Conservation (phyloP, 345 rosid genomes). For the Hirschfeldia incana region DNA sequence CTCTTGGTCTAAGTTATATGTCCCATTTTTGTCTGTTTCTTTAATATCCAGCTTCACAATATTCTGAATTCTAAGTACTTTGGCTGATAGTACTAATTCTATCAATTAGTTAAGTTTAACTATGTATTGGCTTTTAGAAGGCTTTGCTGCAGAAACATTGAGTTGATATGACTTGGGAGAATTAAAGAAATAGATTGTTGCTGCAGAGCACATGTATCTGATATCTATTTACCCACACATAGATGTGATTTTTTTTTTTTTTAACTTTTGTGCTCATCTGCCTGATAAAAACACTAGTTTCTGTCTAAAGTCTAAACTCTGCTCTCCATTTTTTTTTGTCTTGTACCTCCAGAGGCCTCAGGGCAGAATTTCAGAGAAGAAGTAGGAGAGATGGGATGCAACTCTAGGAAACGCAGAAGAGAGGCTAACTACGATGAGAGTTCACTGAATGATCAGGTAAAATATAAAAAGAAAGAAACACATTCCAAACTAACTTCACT, state of each 20-base stretch:
- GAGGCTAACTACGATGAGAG: constrained; percentile 23
- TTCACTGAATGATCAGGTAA: constrained; percentile 41
- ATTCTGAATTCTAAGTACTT: too few species aligned
- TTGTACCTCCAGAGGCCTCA: constrained; percentile 54
- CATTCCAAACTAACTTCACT: neutral
- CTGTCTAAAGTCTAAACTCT: constrained; percentile 15
- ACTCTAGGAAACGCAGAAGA: constrained; percentile 31
- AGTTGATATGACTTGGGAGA: constrained; percentile 15
- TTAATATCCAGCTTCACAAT: too few species aligned
- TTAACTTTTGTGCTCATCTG: neutral
- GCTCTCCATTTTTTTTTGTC: neutral
- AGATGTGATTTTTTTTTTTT: neutral
- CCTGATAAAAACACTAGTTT: neutral
- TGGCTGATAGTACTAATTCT: too few species aligned
- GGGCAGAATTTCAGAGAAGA: constrained; percentile 73
- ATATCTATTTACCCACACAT: constrained; percentile 14
- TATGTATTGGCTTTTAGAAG: constrained; percentile 23
- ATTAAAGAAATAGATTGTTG: constrained; percentile 10
- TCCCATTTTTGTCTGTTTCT: too few species aligned
- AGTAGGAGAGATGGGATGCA: constrained; percentile 34
- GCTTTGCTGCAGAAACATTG: constrained; percentile 17
- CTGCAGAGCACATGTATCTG: constrained; percentile 6
- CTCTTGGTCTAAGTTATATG: neutral
- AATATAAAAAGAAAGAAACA: neutral
- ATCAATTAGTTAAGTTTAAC: neutral